These are phyloP conservation scores for Acacia crassicarpa DNA, from an alignment of 306 rosid genomes.

Conservation along the genomic window DNA sequence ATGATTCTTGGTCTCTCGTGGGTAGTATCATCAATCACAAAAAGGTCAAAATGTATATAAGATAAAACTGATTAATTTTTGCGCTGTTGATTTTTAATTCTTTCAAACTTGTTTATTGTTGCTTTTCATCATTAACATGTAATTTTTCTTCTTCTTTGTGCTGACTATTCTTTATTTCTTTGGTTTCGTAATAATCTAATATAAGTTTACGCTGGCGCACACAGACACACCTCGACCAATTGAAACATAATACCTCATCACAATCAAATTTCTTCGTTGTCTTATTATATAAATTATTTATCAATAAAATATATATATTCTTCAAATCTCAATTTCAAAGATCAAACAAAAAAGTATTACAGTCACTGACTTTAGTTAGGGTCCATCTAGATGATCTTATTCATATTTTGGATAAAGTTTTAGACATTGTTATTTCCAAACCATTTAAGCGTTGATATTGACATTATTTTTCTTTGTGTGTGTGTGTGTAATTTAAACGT, in stretches of 20 bases:
- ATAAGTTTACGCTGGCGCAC: neutral
- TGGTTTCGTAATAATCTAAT: slow-evolving; percentile 5
- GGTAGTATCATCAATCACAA: neutral
- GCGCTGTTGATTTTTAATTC: neutral
- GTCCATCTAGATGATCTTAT: neutral
- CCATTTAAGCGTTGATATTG: neutral
- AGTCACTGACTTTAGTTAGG: neutral
- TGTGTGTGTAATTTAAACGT: neutral
- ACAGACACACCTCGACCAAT: neutral
- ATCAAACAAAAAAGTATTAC: neutral
- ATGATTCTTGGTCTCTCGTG: no score
- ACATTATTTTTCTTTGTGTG: neutral
- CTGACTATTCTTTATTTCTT: neutral
- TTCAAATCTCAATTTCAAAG: neutral
- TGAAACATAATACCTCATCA: neutral
- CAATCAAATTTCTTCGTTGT: neutral
- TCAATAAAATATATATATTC: neutral
- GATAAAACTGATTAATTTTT: neutral
- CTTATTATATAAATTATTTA: neutral
- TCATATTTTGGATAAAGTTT: neutral
- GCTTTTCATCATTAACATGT: neutral
- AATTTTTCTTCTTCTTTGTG: neutral
- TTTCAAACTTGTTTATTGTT: neutral
- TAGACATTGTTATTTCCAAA: neutral
- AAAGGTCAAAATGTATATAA: neutral